A percentile compares a stretch with the other conserved stretches of the same genome.
Evolutionary conservation across 345 rosid species (phyloP).

Genomic region (Boechera retrofracta): DNA sequence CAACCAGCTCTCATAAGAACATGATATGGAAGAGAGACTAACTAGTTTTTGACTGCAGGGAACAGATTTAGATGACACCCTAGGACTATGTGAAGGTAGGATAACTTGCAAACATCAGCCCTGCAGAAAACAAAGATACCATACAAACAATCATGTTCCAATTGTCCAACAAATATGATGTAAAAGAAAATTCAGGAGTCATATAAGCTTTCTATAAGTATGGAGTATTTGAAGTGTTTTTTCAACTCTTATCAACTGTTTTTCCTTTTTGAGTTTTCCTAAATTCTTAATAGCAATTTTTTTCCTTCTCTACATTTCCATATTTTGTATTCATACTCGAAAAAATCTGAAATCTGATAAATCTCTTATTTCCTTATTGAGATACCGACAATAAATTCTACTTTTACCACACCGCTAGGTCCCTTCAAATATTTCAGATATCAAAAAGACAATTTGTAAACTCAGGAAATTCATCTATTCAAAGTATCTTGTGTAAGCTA

Average conservation of each 20-base stretch:
- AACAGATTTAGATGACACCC: conserved; percentile 39
- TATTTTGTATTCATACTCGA: conserved; percentile 7
- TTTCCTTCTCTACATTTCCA: conserved; percentile 16
- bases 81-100: conserved; percentile 51
- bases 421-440: not conserved
- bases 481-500: not conserved
- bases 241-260: conserved; percentile 16
- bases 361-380: conserved; percentile 6
- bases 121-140: conserved; percentile 47
- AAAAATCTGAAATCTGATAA: not conserved
- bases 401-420: not conserved
- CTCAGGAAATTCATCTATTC: not conserved
- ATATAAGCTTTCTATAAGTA: conserved; percentile 44
- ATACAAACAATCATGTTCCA: conserved; percentile 21
- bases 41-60: conserved; percentile 44
- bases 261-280: conserved; percentile 28
- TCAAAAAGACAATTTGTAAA: not conserved
- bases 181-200: conserved; percentile 42
- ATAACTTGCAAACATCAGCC: conserved; percentile 60
- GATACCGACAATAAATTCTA: not conserved
- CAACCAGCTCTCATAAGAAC: conserved; percentile 51
- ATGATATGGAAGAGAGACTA: conserved; percentile 39
- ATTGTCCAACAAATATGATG: not conserved
- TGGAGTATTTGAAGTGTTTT: conserved; percentile 51
- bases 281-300: conserved; percentile 5